phyloP scores from a whole-genome alignment of 73 alveolate genomes.

The Tetrahymena thermophila region DNA sequence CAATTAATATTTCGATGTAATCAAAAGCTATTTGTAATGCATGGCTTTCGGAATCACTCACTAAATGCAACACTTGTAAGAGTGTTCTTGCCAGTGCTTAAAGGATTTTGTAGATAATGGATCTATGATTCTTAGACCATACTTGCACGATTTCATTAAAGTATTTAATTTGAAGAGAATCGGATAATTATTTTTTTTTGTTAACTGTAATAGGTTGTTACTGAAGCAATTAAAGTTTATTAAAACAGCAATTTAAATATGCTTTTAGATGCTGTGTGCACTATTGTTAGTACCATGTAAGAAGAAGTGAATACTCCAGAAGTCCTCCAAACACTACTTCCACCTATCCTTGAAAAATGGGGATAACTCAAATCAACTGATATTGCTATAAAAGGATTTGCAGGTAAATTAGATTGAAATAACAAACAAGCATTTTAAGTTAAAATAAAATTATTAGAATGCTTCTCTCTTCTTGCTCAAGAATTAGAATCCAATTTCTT shows the following conservation, averaged over 20 bases:
- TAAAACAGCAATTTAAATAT: not conserved
- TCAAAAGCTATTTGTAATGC: not conserved
- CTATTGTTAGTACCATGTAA: not conserved
- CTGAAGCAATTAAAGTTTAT: not conserved
- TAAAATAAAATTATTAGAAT: not conserved
- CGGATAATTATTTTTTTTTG: not conserved
- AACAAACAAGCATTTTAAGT: not conserved
- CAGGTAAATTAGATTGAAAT: not conserved
- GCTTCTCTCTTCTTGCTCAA: not conserved
- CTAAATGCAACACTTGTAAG: not conserved
- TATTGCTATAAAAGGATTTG: not conserved
- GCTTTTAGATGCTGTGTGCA: not conserved
- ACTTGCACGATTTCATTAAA: not conserved
- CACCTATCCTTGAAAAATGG: not conserved
- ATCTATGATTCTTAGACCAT: not conserved
- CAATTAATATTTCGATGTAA: not conserved
- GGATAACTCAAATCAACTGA: not conserved
- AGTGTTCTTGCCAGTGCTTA: not conserved
- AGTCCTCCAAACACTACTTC: not conserved
- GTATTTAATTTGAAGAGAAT: not conserved
- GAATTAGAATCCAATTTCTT: not conserved
- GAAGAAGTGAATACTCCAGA: not conserved
- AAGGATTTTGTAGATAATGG: not conserved
- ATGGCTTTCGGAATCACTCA: not conserved
- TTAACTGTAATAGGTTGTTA: not conserved